Evolutionary conservation across 768 basidiomycete genomes (phyloP), one percentile per base, ranked within the genome.

Genomic region (Amanita inopinata): DNA sequence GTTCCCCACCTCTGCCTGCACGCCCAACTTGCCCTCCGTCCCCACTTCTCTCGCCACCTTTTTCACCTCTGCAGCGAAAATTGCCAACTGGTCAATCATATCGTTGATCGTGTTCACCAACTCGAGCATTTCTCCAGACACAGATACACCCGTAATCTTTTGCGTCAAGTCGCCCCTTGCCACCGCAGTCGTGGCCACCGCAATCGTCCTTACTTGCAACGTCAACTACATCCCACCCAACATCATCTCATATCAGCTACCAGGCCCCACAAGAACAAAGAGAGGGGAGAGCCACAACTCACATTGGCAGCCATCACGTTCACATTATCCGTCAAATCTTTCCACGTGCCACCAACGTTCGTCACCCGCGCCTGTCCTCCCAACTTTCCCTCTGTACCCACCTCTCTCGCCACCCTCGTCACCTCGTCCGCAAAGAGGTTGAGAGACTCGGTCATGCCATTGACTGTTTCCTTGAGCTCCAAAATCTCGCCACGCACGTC

Each of bases 21-120:
- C 96, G 51, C 96, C 94, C 4, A 98, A 69, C 63, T 97, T 97
- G n/a, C 96, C 94, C 56, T 97, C 92, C 10, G 94, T 97, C 34
- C 94, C 94, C 56, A 99, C 94, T 61, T 99, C 93, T 24, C 91
- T 70, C 1, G 96, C 96, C 41, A 99, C 94, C 56, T 94, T 88
- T 62, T 92, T 97, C 46, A 97, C 71, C 52, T 76, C 73, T 4
- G 67, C 67, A 5, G 74, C 71, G 49, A 76, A 74, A 37, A 74
- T 74, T 18, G 69, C 70, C 46, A 76, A 56, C 43, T 76, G 73
- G 53, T 76, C 74, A 55, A 74, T 76, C 74, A 76, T 76, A 60
- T 84, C 82, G 63, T 97, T 97, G 76, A 98, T 98, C 12, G 96
- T 98, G 62, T 92, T 90, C 38, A 96, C 93, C 50, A 99, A 69